Conservation (phyloP, 257 asterid genomes). For the Fraxinus cuspidata region DNA sequence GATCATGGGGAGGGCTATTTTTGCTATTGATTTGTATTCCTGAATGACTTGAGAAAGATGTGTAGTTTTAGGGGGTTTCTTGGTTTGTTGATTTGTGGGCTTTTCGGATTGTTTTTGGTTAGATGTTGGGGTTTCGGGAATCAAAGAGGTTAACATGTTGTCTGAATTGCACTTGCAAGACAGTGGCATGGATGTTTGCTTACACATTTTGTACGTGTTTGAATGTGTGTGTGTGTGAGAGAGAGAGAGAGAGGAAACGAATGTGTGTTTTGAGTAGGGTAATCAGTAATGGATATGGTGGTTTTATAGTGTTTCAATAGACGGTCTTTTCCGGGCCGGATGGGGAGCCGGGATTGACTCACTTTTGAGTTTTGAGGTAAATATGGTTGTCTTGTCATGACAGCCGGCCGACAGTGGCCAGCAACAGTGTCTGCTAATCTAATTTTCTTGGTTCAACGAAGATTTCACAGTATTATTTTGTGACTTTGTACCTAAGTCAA, state of each 20-base stretch:
- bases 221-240: not conserved
- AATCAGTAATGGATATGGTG: not conserved
- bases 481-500: not conserved
- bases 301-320: not conserved
- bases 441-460: not conserved
- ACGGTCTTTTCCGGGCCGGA: not conserved
- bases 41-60: conserved; percentile 34
- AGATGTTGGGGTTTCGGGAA: conserved; percentile 22
- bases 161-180: conserved; percentile 3
- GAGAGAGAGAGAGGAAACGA: too few species aligned
- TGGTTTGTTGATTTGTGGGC: not conserved
- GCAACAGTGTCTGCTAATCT: not conserved
- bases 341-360: not conserved
- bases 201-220: conserved; percentile 44
- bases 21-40: conserved; percentile 46
- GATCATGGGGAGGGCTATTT: conserved; percentile 70
- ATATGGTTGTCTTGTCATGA: not conserved
- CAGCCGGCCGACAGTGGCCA: not conserved
- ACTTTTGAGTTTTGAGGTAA: not conserved
- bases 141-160: not conserved
- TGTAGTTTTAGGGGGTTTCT: conserved; percentile 21
- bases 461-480: not conserved
- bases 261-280: not conserved
- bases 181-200: conserved; percentile 26
- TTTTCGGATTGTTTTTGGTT: conserved; percentile 39